Percentiles rank a stretch among this genome's conserved stretches.
Evolutionary conservation across 73 alveolate species (phyloP).

Genomic region (Diophrys appendiculata): DNA sequence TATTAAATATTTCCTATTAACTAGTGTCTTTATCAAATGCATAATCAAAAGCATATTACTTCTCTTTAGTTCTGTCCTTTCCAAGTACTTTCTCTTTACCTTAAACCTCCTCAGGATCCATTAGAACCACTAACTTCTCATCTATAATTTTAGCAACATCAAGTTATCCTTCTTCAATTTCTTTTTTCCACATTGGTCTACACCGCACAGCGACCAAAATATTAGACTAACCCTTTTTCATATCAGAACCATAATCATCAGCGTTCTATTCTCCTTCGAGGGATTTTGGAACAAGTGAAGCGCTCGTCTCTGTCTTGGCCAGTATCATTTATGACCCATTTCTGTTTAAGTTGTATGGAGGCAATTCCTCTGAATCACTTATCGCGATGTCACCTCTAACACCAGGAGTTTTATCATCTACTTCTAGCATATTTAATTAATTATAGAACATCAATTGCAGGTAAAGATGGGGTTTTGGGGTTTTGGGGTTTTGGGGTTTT

Average conservation of each 20-base stretch:
- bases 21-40: constrained; percentile 89
- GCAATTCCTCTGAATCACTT: background rate
- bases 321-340: background rate
- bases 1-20: constrained; percentile 86
- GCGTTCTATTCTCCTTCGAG: too few species aligned
- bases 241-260: background rate
- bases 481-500: constrained; percentile 42
- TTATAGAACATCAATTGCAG: background rate
- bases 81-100: constrained; percentile 66
- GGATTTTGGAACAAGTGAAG: too few species aligned
- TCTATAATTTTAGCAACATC: constrained; percentile 62
- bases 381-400: too few species aligned
- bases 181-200: constrained; percentile 79
- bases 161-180: constrained; percentile 52
- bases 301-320: background rate
- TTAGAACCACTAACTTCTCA: constrained; percentile 59
- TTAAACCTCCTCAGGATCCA: constrained; percentile 63
- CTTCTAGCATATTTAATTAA: constrained; percentile 4
- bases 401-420: too few species aligned
- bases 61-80: constrained; percentile 92
- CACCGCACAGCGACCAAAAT: constrained; percentile 77
- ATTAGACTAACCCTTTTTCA: constrained; percentile 40
- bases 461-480: constrained; percentile 50
- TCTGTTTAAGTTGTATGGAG: background rate
- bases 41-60: constrained; percentile 95